Evolutionary conservation across 1,284 basidiomycete species (phyloP).

Genomic region (Ustilago trichophora): DNA sequence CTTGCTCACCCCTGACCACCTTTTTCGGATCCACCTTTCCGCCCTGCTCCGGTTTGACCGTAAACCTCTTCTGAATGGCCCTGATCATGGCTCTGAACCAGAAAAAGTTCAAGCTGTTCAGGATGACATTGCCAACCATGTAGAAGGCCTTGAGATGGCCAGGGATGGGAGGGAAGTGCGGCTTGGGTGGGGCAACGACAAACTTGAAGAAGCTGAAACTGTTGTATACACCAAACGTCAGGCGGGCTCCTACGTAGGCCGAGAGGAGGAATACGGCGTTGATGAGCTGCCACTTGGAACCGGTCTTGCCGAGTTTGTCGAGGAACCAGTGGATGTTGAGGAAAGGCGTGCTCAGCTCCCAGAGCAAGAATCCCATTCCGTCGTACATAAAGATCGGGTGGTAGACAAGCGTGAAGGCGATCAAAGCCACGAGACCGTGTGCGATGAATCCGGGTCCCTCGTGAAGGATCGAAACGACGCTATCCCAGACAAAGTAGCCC

Average conservation of each 20-base stretch:
- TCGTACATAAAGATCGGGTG: slow-evolving; percentile 67
- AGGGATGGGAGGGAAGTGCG: slow-evolving; percentile 46
- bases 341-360: slow-evolving; percentile 67
- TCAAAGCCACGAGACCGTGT: slow-evolving; percentile 64
- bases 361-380: slow-evolving; percentile 66
- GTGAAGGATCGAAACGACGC: slow-evolving; percentile 59
- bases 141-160: slow-evolving; percentile 44
- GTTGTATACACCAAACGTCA: slow-evolving; percentile 66
- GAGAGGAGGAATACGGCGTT: slow-evolving; percentile 65
- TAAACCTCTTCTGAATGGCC: slow-evolving; percentile 65
- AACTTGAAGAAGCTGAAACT: slow-evolving; percentile 57
- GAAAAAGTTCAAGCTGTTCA: slow-evolving; percentile 66
- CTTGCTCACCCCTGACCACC: slow-evolving; percentile 47
- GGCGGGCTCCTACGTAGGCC: slow-evolving; percentile 63
- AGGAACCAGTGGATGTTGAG: slow-evolving; percentile 68
- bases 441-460: slow-evolving; percentile 67
- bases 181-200: slow-evolving; percentile 50
- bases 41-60: slow-evolving; percentile 23
- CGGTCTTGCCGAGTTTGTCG: slow-evolving; percentile 67
- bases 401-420: slow-evolving; percentile 62
- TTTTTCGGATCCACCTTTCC: slow-evolving; percentile 39
- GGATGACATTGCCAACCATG: slow-evolving; percentile 48
- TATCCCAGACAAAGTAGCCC: slow-evolving; percentile 65
- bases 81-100: slow-evolving; percentile 67
- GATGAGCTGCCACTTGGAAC: slow-evolving; percentile 63